Conservation (phyloP, 2,329 filamentous ascomycete genomes). For the Calonectria honghensis region DNA sequence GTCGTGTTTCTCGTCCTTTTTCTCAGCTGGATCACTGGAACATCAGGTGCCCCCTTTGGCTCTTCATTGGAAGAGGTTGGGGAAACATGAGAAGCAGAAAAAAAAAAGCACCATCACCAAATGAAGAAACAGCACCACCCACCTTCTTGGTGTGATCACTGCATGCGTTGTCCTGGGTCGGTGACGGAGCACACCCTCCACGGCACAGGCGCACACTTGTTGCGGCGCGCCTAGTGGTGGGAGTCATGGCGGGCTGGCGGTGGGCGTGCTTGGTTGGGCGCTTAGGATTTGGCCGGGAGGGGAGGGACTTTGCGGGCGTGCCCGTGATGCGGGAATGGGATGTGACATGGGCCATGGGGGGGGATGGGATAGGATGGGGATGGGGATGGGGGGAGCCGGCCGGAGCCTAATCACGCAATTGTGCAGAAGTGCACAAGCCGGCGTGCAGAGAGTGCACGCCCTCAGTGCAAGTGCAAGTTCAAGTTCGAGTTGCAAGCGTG, state of each 20-base stretch:
- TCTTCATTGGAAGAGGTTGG: neutral
- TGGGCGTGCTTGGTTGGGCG: constrained; percentile 26
- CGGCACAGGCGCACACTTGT: neutral
- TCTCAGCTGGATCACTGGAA: constrained; percentile 1
- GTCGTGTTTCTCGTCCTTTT: constrained; percentile 24
- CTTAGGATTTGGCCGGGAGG: constrained; percentile 18
- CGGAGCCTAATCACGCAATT: constrained; percentile 19
- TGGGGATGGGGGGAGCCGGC: constrained; percentile 4
- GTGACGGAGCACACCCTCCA: constrained; percentile 16
- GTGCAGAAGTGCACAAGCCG: neutral
- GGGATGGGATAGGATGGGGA: neutral
- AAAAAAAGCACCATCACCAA: neutral
- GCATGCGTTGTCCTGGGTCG: constrained; percentile 8
- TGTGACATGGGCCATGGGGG: constrained; percentile 12
- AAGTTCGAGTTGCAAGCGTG: neutral
- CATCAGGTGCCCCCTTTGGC: neutral
- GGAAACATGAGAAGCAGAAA: neutral
- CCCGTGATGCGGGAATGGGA: constrained; percentile 12
- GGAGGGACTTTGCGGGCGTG: constrained; percentile 1
- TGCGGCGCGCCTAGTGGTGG: constrained; percentile 8
- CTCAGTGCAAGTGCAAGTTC: neutral
- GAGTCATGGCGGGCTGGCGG: neutral
- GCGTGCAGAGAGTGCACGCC: constrained; percentile 3
- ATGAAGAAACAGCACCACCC: neutral
- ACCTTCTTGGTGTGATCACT: constrained; percentile 24